Base-by-base conservation (phyloP, 1,284 basidiomycete genomes). In the Serendipita sp. region DNA sequence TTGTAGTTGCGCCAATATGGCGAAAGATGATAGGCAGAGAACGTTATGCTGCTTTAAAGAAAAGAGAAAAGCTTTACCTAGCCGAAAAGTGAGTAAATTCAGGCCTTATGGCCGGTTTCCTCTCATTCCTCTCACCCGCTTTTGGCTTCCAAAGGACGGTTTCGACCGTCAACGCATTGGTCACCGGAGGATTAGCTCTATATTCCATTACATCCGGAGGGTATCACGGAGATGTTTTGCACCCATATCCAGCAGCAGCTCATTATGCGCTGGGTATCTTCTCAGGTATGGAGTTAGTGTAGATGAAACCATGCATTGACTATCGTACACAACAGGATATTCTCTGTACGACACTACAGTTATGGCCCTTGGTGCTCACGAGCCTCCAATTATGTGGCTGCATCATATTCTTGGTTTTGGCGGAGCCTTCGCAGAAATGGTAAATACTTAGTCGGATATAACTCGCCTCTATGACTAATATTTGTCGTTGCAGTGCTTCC, bases 281-380 rank as follows among this genome's bases (percentile, higher is more conserved):
- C n/a, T 58, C 30, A 10, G n/a, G 53, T 30, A 58, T n/a, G 53
- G 6, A 26, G 5, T 29, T 26, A 8, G 8, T n/a, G 10, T 58
- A n/a, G 15, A 12, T 8, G 15, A 58, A n/a, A 8, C 32, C 53
- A 29, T n/a, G 10, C 53, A n/a, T 22, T n/a, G 30, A n/a, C n/a
- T 8, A 22, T 58, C 10, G 30, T 10, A 29, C 10, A 8, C 15
- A 10, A 6, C n/a, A 58, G 53, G 53, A n/a, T 58, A 58, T n/a
- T 58, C 53, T 17, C 10, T 58, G 8, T 58, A 58, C 26, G 53
- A 58, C 53, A 58, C 53, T 6, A 58, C 53, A n/a, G 53, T 58
- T 1, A 58, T 58, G 53, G 53, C 53, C 10, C 53, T 58, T 8
- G 53, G 53, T 22, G 53, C 53, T 26, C 53, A 58, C 30, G 53